Conservation (phyloP, 768 basidiomycete genomes). For the Hygrophorus pudorinus region DNA sequence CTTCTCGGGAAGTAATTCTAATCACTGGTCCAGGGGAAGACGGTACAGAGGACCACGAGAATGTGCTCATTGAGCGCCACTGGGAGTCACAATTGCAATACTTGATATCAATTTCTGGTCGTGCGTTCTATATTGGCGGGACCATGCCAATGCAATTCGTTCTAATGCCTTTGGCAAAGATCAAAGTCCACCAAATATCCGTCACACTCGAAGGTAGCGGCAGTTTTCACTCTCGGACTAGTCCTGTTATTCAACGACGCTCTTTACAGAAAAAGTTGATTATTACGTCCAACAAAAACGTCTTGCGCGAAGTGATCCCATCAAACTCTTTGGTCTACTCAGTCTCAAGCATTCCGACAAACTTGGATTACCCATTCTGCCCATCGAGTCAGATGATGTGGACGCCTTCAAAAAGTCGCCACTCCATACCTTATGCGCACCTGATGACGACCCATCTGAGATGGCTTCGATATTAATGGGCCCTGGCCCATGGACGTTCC, state of each 20-base stretch:
- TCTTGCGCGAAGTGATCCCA: slow-evolving; percentile 59
- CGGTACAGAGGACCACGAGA: slow-evolving; percentile 73
- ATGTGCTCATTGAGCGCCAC: slow-evolving; percentile 74
- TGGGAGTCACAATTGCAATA: slow-evolving; percentile 91
- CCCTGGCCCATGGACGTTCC: slow-evolving; percentile 82
- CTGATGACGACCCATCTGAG: slow-evolving; percentile 45
- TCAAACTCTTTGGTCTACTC: slow-evolving; percentile 51
- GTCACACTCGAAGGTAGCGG: slow-evolving; percentile 72
- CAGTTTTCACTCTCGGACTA: background rate
- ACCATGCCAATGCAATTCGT: slow-evolving; percentile 70
- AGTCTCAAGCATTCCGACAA: slow-evolving; percentile 41
- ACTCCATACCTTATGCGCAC: slow-evolving; percentile 37
- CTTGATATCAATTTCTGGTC: slow-evolving; percentile 60
- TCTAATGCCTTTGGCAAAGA: slow-evolving; percentile 74
- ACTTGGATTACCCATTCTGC: slow-evolving; percentile 56
- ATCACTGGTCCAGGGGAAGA: slow-evolving; percentile 74
- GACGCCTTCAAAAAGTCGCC: slow-evolving; percentile 62
- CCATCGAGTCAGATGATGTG: slow-evolving; percentile 61
- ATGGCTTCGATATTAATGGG: slow-evolving; percentile 55
- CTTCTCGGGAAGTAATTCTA: slow-evolving; percentile 63
- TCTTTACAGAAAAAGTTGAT: slow-evolving; percentile 59
- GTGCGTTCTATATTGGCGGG: slow-evolving; percentile 78
- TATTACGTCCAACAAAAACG: slow-evolving; percentile 66
- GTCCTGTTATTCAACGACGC: background rate
- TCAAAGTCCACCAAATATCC: slow-evolving; percentile 67